A percentile compares a stretch with the other conserved stretches of the same genome.
Evolutionary conservation across 352 stramenopile species (phyloP).

Genomic region (Sclerospora graminicola): DNA sequence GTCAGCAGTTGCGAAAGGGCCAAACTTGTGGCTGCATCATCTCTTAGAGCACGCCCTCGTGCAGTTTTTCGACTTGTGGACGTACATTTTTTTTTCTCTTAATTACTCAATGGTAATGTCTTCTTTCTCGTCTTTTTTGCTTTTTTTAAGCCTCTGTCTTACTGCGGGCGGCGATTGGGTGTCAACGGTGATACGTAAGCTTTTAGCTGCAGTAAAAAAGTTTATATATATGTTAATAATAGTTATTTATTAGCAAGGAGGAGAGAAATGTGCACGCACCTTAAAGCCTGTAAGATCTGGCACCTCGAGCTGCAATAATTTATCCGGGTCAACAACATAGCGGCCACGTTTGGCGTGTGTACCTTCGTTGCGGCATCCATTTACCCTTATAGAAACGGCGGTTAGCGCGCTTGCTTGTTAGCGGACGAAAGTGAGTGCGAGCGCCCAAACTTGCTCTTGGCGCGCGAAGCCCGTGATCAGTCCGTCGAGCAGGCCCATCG

Average conservation of each 20-base stretch:
- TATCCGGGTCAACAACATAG: conserved; percentile 88
- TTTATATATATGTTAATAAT: background rate
- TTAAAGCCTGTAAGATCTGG: conserved; percentile 91
- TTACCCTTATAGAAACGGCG: conserved; percentile 95
- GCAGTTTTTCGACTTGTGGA: too few relatives aligned
- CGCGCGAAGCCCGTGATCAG: conserved; percentile 60
- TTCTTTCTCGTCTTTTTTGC: too few relatives aligned
- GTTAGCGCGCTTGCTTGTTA: conserved; percentile 90
- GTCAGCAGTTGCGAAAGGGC: conserved; percentile 61
- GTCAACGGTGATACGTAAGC: conserved; percentile 74
- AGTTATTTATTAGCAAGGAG: background rate
- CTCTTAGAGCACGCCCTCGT: conserved; percentile 25
- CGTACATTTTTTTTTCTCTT: too few relatives aligned
- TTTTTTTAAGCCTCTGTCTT: conserved; percentile 9
- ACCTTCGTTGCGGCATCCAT: conserved; percentile 89
- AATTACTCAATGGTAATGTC: too few relatives aligned
- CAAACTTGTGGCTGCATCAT: conserved; percentile 63
- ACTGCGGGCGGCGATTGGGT: conserved; percentile 38
- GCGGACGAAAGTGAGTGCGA: conserved; percentile 77
- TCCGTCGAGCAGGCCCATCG: conserved; percentile 77
- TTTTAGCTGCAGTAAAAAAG: conserved; percentile 45
- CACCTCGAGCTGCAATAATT: conserved; percentile 88
- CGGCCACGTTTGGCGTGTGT: conserved; percentile 85
- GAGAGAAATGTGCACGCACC: conserved; percentile 18
- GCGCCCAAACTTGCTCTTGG: conserved; percentile 78